Evolutionary conservation across 805 yeast species (phyloP), one percentile per base, ranked within the genome.

Genomic region (Wilhelminamyces savonicus): DNA sequence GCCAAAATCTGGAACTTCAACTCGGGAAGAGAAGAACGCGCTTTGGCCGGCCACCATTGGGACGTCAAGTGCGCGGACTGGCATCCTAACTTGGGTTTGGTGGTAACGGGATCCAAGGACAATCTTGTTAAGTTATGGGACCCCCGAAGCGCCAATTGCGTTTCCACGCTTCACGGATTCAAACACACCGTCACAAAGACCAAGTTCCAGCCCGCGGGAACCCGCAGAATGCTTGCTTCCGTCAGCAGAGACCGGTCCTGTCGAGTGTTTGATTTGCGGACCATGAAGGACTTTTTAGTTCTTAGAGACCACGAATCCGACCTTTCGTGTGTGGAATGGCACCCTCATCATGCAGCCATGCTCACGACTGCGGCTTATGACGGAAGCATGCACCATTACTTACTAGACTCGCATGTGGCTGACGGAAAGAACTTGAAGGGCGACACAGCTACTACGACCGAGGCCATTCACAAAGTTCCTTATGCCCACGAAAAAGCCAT

Each of bases 11-110:
- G 97, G 97, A 85, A 88, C 57, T 92, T 92, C 59, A 81, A 84
- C 49, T 84, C 82, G 48, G 92, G 92, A 21, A 64, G 71, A 35
- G 92, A 85, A 43, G 99, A 92, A 50, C 61, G 83, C 27, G 67
- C 75, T 0, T 64, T 92, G 31, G 70, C 77, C 15, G 97, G 97
- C 2, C 99, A 92, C 58, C 95, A 94, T 53, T 92, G 99, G 99
- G 99, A 92, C 57, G 97, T 92, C 14, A 92, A 92, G 52, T 77
- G 88, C 31, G 84, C 94, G 31, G 97, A 92, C 55, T 92, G 99
- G 99, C 99, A 92, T 56, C 84, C 94, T 4, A 67, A 71, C 9
- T 61, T 85, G 56, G 96, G 97, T 0, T 66, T 92, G 16, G 70
- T 92, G 29, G 96, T 82, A 0, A 74, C 88, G 39, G 99, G 97